phyloP scores from a whole-genome alignment of 768 basidiomycete genomes.

The Brasilioporus rufonigricans region DNA sequence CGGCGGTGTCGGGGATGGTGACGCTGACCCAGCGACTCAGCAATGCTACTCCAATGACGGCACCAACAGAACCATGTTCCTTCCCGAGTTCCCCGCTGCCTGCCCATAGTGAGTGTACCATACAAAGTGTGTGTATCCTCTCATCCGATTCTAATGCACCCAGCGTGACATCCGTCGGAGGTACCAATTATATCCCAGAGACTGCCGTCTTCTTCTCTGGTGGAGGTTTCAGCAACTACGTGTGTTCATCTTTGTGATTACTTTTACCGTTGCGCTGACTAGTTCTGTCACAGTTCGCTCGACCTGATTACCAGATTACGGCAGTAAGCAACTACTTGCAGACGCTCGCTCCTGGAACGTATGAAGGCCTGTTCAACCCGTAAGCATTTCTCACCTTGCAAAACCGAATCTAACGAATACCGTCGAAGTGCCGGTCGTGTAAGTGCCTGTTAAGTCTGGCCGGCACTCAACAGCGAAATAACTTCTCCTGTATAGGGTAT shows the following conservation, averaged over 20 bases:
- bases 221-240: conserved; percentile 72
- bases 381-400: conserved; percentile 18
- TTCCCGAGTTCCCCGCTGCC: conserved; percentile 58
- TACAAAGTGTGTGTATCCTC: neutral
- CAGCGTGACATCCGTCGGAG: conserved; percentile 74
- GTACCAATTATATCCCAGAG: conserved; percentile 59
- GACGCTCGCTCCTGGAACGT: conserved; percentile 45
- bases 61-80: conserved; percentile 49
- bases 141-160: neutral
- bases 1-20: conserved; percentile 63
- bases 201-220: conserved; percentile 60
- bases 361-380: conserved; percentile 60
- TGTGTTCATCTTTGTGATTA: conserved; percentile 24
- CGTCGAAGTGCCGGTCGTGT: conserved; percentile 56
- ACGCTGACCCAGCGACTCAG: conserved; percentile 50
- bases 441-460: conserved; percentile 18
- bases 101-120: conserved; percentile 48
- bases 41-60: conserved; percentile 61
- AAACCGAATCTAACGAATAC: neutral
- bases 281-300: conserved; percentile 40
- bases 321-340: conserved; percentile 46
- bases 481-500: conserved; percentile 39
- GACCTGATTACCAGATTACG: conserved; percentile 51
- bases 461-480: too few species aligned
- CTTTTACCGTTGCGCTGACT: conserved; percentile 3